phyloP scores from a whole-genome alignment of 2,329 filamentous ascomycete species.

The Botrytis paeoniae region DNA sequence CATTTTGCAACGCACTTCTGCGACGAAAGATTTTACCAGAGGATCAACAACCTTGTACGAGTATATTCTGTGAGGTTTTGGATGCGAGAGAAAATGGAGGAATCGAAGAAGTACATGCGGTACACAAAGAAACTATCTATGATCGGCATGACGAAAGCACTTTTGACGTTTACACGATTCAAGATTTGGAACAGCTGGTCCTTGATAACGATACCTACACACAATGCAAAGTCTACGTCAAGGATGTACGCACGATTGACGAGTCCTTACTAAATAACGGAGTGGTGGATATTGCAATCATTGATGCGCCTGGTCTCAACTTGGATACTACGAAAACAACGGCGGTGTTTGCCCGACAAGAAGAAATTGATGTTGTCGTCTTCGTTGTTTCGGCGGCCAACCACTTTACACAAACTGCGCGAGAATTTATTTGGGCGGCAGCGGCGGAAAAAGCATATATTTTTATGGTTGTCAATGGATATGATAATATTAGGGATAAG shows the following conservation, averaged over 20 bases:
- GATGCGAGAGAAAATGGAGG: constrained; percentile 88
- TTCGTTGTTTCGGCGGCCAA: constrained; percentile 98
- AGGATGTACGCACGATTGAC: constrained; percentile 82
- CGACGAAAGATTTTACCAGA: constrained; percentile 90
- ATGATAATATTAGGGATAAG: constrained; percentile 90
- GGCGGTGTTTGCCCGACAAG: constrained; percentile 92
- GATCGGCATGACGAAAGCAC: constrained; percentile 90
- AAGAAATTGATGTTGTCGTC: constrained; percentile 98
- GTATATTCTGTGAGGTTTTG: constrained; percentile 96
- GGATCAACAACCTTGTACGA: constrained; percentile 96
- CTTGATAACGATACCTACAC: constrained; percentile 83
- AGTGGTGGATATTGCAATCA: constrained; percentile 95
- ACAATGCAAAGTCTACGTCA: constrained; percentile 96
- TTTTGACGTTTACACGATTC: constrained; percentile 79
- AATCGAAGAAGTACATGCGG: constrained; percentile 91
- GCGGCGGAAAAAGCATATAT: constrained; percentile 97
- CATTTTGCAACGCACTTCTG: constrained; percentile 95
- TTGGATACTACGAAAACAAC: constrained; percentile 96
- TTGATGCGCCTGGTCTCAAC: constrained; percentile 94
- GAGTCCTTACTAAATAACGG: constrained; percentile 96
- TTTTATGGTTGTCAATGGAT: constrained; percentile 98
- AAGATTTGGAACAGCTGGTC: constrained; percentile 83
- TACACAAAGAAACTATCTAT: constrained; percentile 77
- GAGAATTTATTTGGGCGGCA: constrained; percentile 94
- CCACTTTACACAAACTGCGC: constrained; percentile 96